phyloP scores from a whole-genome alignment of 2,329 filamentous ascomycete genomes.

The Ramularia endophylla region DNA sequence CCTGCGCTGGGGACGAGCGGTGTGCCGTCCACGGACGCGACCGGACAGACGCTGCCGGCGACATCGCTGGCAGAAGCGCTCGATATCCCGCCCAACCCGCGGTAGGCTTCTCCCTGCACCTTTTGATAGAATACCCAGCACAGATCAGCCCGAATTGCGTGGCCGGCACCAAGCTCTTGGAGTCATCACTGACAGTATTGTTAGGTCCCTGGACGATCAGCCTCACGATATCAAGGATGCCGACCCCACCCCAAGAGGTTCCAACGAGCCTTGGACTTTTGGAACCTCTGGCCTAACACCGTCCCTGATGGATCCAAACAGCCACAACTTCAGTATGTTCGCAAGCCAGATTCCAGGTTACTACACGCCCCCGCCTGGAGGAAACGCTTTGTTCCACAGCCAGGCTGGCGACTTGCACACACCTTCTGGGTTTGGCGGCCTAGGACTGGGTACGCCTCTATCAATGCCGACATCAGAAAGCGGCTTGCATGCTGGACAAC shows the following conservation, averaged over 20 bases:
- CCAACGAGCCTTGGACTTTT: conserved; percentile 70
- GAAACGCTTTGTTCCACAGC: conserved; percentile 72
- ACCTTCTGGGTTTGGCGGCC: conserved; percentile 55
- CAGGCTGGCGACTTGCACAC: conserved; percentile 86
- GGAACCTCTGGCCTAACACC: conserved; percentile 60
- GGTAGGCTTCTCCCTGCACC: conserved; percentile 35
- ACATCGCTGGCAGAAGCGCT: conserved; percentile 40
- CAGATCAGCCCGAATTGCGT: conserved; percentile 15
- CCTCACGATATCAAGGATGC: conserved; percentile 57
- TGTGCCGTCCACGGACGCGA: conserved; percentile 30
- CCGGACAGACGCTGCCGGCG: conserved; percentile 38
- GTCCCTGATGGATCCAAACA: conserved; percentile 78
- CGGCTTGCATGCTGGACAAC: conserved; percentile 53
- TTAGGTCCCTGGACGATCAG: conserved; percentile 20
- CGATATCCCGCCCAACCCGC: conserved; percentile 38
- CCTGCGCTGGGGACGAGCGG: conserved; percentile 56
- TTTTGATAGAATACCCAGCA: conserved; percentile 8
- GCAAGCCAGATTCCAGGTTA: conserved; percentile 75
- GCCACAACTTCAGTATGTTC: conserved; percentile 73
- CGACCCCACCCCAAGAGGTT: conserved; percentile 74
- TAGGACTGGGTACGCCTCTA: conserved; percentile 73
- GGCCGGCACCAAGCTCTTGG: conserved; percentile 13
- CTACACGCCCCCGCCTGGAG: conserved; percentile 82
- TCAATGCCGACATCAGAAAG: conserved; percentile 70
- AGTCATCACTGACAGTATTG: conserved; percentile 16